Percentiles rank a stretch among this genome's conserved stretches.
phyloP scores from a whole-genome alignment of 345 rosid genomes.

The Litchi chinensis region DNA sequence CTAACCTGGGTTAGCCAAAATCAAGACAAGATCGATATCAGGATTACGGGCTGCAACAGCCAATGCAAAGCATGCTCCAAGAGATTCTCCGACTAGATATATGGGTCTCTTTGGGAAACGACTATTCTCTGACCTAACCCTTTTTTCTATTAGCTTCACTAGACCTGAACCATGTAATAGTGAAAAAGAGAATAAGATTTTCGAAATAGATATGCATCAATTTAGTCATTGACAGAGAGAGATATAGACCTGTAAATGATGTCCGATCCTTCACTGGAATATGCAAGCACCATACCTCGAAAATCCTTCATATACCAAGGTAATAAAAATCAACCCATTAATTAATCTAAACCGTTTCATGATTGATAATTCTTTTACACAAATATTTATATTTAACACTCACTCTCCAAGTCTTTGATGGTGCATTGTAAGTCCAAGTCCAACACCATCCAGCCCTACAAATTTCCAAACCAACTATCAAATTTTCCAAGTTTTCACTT shows the following conservation, averaged over 20 bases:
- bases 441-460: constrained; percentile 68
- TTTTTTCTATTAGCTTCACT: constrained; percentile 55
- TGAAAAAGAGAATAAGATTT: neutral
- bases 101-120: constrained; percentile 59
- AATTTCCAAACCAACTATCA: neutral
- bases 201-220: too few relatives aligned
- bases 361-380: too few relatives aligned
- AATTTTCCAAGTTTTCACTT: neutral
- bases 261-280: constrained; percentile 76
- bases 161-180: constrained; percentile 47
- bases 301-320: constrained; percentile 47
- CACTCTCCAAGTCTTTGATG: constrained; percentile 63
- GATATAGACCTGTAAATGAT: constrained; percentile 50
- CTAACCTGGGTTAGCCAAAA: constrained; percentile 77
- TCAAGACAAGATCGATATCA: constrained; percentile 58
- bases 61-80: constrained; percentile 80
- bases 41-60: constrained; percentile 74
- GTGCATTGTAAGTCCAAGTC: constrained; percentile 62
- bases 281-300: constrained; percentile 76
- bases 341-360: too few relatives aligned
- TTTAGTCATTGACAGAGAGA: neutral
- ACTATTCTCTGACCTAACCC: constrained; percentile 43
- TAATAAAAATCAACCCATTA: neutral
- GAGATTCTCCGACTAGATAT: constrained; percentile 79
- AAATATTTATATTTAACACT: constrained; percentile 10